Evolutionary conservation across 1,284 basidiomycete species (phyloP).

Genomic region (Ustilago crameri): DNA sequence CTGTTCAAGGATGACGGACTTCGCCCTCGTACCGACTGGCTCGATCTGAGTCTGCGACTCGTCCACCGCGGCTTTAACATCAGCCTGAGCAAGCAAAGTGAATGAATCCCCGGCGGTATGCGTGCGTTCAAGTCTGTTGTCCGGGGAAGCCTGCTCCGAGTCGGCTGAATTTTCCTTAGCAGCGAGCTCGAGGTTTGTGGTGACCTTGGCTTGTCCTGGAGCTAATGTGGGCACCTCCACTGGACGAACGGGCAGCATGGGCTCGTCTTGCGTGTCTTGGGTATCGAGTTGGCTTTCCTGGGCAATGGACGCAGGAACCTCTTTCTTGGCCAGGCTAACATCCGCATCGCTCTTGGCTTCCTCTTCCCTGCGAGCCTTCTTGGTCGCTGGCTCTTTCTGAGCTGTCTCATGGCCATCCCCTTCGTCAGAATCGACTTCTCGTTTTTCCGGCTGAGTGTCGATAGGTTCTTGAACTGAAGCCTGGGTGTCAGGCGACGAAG

Average conservation of each 20-base stretch:
- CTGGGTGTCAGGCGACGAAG: not conserved
- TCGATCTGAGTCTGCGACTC: constrained; percentile 38
- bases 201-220: not conserved
- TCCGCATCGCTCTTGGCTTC: not conserved
- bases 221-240: not conserved
- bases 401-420: not conserved
- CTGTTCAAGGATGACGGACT: not conserved
- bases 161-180: not conserved
- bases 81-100: not conserved
- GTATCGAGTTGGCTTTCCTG: not conserved
- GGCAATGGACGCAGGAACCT: not conserved
- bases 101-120: too few species aligned
- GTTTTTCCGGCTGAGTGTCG: not conserved
- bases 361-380: constrained; percentile 17
- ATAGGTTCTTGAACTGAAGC: not conserved
- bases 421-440: constrained; percentile 4
- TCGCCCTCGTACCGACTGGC: not conserved
- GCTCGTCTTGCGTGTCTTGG: constrained; percentile 31
- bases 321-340: not conserved
- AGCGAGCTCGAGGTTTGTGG: not conserved
- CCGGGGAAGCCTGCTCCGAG: not conserved
- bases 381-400: constrained; percentile 6
- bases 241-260: constrained; percentile 17
- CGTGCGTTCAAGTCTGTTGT: not conserved
- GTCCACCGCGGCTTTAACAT: not conserved